phyloP scores from a whole-genome alignment of 768 basidiomycete genomes.

The Mycena floridula region DNA sequence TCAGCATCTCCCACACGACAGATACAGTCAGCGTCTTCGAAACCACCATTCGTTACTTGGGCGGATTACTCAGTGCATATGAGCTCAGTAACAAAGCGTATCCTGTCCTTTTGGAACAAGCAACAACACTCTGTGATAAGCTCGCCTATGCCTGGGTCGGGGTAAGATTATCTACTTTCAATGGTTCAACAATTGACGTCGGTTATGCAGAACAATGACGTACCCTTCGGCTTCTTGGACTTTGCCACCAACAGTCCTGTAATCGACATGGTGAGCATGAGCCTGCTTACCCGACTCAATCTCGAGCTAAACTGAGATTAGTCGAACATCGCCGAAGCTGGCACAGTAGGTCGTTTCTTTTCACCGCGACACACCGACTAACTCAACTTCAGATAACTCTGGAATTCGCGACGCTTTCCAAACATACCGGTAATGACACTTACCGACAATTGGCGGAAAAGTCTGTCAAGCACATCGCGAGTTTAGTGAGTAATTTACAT shows the following conservation, averaged over 20 bases:
- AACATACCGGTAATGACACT: conserved; percentile 43
- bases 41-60: conserved; percentile 50
- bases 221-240: conserved; percentile 9
- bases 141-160: conserved; percentile 37
- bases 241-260: conserved; percentile 31
- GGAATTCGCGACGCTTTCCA: conserved; percentile 39
- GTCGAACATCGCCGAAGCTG: conserved; percentile 22
- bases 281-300: background rate
- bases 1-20: conserved; percentile 21
- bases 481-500: conserved; percentile 16
- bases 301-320: background rate
- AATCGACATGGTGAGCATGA: conserved; percentile 2
- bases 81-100: conserved; percentile 37
- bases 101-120: conserved; percentile 34
- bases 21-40: conserved; percentile 35
- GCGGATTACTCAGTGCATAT: conserved; percentile 40
- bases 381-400: conserved; percentile 36
- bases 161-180: conserved; percentile 4
- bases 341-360: conserved; percentile 16
- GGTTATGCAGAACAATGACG: conserved; percentile 8
- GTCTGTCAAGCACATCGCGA: conserved; percentile 39
- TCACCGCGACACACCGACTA: conserved; percentile 19
- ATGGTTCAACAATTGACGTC: background rate
- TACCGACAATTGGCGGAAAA: conserved; percentile 40
- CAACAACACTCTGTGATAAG: conserved; percentile 37